phyloP scores from a whole-genome alignment of 768 basidiomycete genomes.

The Collybiopsis luxurians region DNA sequence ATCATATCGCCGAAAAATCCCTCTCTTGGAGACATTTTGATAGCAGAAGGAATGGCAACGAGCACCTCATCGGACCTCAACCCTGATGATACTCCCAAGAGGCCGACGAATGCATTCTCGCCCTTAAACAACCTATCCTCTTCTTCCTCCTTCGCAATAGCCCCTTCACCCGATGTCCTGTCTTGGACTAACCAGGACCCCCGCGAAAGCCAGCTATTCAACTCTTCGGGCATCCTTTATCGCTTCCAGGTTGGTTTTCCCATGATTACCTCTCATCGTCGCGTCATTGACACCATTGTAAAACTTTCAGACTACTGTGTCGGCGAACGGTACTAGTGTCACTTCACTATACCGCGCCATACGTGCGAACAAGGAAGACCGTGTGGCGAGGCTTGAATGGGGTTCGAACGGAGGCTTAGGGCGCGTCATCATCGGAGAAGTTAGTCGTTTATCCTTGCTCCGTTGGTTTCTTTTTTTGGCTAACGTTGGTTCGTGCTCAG shows the following conservation, averaged over 20 bases:
- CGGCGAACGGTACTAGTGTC: conserved; percentile 61
- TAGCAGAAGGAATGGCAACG: no score
- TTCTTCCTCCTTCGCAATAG: conserved; percentile 34
- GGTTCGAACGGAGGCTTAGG: conserved; percentile 78
- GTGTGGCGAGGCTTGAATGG: conserved; percentile 88
- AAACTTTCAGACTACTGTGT: conserved; percentile 57
- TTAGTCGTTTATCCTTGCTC: conserved; percentile 24
- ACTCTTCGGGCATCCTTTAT: conserved; percentile 77
- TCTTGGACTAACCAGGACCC: conserved; percentile 89
- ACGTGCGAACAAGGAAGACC: conserved; percentile 82
- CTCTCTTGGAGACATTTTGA: no score
- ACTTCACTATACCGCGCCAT: conserved; percentile 82
- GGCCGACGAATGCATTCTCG: no score
- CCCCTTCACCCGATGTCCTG: conserved; percentile 56
- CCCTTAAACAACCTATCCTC: conserved; percentile 24
- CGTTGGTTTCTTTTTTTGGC: no score
- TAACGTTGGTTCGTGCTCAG: conserved; percentile 39
- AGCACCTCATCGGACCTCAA: no score
- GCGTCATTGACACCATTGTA: conserved; percentile 19
- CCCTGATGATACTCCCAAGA: no score
- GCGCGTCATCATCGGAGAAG: conserved; percentile 84
- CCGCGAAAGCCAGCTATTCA: conserved; percentile 80
- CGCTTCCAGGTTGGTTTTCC: conserved; percentile 64
- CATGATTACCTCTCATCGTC: conserved; percentile 11
- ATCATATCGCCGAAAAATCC: no score